phyloP scores from a whole-genome alignment of 2,329 filamentous ascomycete genomes.

The Colletotrichum sp. region DNA sequence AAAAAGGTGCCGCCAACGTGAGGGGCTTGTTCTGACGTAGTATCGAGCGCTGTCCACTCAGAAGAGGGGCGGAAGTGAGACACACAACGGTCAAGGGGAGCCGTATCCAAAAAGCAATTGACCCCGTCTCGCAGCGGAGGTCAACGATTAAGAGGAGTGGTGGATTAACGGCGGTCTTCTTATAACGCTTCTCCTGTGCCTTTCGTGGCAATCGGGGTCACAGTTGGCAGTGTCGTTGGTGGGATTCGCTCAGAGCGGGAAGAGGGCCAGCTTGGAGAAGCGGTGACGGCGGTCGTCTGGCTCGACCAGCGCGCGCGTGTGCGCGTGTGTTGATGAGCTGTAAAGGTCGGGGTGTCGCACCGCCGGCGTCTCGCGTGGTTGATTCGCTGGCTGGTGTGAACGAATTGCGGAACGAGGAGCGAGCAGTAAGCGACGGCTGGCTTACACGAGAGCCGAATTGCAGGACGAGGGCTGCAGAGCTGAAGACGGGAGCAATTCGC shows the following conservation, averaged over 20 bases:
- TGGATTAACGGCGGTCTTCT: background rate
- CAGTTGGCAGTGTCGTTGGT: background rate
- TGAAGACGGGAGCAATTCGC: background rate
- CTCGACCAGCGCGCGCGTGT: background rate
- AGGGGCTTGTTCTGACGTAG: constrained; percentile 18
- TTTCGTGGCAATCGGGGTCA: background rate
- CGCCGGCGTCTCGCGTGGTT: background rate
- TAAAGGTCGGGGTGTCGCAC: background rate
- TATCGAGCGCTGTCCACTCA: background rate
- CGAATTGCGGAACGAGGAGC: background rate
- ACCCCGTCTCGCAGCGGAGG: background rate
- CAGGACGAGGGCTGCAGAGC: background rate
- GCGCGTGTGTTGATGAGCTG: constrained; percentile 3
- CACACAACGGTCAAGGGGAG: background rate
- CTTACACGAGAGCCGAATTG: background rate
- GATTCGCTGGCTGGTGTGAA: background rate
- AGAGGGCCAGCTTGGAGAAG: background rate
- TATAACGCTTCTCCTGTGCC: background rate
- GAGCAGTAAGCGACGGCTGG: background rate
- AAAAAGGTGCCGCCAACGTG: background rate
- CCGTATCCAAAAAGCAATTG: background rate
- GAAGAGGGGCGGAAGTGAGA: constrained; percentile 1
- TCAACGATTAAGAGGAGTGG: background rate
- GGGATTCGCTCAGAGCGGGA: background rate
- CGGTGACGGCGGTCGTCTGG: background rate